Percentiles rank a stretch among this genome's conserved stretches.
Conservation (phyloP, 257 asterid species). For the Ballota nigra region DNA sequence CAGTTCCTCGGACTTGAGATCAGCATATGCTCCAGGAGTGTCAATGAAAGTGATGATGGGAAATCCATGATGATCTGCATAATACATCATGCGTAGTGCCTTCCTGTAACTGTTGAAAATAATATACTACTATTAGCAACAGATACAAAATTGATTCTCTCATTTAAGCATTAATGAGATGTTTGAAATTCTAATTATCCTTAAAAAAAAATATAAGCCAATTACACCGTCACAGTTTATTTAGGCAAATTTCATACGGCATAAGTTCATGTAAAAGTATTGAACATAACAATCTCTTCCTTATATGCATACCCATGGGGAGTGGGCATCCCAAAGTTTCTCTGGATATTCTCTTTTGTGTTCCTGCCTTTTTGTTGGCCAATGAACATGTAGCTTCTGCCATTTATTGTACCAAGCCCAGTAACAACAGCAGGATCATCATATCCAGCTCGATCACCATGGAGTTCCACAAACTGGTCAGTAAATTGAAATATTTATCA, state of each 20-base stretch:
- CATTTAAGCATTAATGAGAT: not conserved
- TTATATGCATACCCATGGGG: conserved; percentile 81
- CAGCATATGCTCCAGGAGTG: conserved; percentile 97
- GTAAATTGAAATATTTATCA: conserved; percentile 13
- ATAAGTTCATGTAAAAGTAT: conserved; percentile 9
- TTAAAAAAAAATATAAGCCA: not conserved
- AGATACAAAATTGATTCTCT: not conserved
- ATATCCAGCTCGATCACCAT: conserved; percentile 94
- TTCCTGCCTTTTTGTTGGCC: conserved; percentile 95
- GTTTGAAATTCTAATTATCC: not conserved
- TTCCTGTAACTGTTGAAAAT: conserved; percentile 70
- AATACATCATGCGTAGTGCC: conserved; percentile 90
- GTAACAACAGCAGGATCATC: conserved; percentile 92
- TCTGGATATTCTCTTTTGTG: conserved; percentile 78
- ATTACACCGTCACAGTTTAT: not conserved
- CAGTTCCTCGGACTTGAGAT: conserved; percentile 82
- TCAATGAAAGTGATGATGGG: conserved; percentile 87
- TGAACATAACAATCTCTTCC: not conserved
- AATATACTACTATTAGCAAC: conserved; percentile 21
- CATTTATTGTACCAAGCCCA: conserved; percentile 86
- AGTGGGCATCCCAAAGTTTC: conserved; percentile 98
- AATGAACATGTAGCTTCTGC: conserved; percentile 81
- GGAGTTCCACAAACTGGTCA: conserved; percentile 88
- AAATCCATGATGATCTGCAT: conserved; percentile 93
- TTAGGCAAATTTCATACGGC: not conserved